Evolutionary conservation across 2,329 filamentous ascomycete species (phyloP).

Genomic region (Xylariaceae sp.): DNA sequence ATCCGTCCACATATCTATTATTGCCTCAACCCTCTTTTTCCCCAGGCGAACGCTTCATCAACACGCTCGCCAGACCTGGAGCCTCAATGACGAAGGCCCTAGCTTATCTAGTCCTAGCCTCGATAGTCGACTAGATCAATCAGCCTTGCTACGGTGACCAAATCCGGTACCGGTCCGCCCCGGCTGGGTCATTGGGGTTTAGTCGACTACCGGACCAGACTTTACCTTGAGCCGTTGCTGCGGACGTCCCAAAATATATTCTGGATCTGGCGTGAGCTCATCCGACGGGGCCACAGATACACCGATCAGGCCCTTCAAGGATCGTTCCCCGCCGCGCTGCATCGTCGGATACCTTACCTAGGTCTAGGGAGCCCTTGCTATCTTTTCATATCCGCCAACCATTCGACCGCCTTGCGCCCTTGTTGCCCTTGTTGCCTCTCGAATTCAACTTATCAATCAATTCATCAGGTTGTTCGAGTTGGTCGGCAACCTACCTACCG

Average conservation of each 20-base stretch:
- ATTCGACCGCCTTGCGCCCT: conserved; percentile 3
- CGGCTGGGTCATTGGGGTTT: conserved; percentile 10
- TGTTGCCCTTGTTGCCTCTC: conserved; percentile 3
- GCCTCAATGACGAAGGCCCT: conserved; percentile 53
- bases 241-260: conserved; percentile 12
- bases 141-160: conserved; percentile 20
- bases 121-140: conserved; percentile 47
- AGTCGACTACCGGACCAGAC: conserved; percentile 13
- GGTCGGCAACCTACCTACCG: neutral
- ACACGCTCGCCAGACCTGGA: conserved; percentile 11
- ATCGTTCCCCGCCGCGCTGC: conserved; percentile 7
- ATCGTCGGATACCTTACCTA: conserved; percentile 1
- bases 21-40: conserved; percentile 1
- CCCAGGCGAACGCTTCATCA: conserved; percentile 1
- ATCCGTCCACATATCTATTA: neutral
- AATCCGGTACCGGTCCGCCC: conserved; percentile 12
- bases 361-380: neutral
- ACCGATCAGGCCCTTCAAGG: conserved; percentile 11
- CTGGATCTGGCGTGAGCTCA: conserved; percentile 14
- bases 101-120: conserved; percentile 54
- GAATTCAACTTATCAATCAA: conserved; percentile 14
- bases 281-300: neutral
- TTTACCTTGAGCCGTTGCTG: conserved; percentile 18
- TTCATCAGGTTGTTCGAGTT: conserved; percentile 1
- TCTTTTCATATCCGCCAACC: conserved; percentile 5